A percentile compares a stretch with the other conserved stretches of the same genome.
Evolutionary conservation across 2,329 filamentous ascomycete genomes (phyloP).

Genomic region (Cyclaneusma minus): DNA sequence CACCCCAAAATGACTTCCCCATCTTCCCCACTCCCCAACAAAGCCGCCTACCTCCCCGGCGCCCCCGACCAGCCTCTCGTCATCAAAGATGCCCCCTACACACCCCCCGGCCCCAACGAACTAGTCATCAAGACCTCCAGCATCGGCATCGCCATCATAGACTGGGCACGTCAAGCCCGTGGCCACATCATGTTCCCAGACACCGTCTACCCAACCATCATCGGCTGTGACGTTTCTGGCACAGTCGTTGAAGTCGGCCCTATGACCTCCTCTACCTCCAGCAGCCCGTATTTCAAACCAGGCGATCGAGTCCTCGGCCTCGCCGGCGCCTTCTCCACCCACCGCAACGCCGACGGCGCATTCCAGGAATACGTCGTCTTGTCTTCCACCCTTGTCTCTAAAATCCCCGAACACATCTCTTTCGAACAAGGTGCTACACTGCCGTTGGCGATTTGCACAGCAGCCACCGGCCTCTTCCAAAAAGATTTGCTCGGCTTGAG

Average conservation of each 20-base stretch:
- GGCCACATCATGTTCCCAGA: slow-evolving; percentile 14
- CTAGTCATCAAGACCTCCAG: slow-evolving; percentile 23
- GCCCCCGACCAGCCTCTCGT: slow-evolving; percentile 17
- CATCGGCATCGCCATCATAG: slow-evolving; percentile 26
- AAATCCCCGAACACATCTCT: slow-evolving; percentile 15
- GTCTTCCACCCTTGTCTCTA: slow-evolving; percentile 10
- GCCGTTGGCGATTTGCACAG: slow-evolving; percentile 17
- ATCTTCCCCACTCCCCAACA: too few species aligned
- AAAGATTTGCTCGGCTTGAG: slow-evolving; percentile 10
- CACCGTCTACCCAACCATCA: slow-evolving; percentile 22
- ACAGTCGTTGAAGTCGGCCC: slow-evolving; percentile 34
- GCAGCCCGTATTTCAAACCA: slow-evolving; percentile 30
- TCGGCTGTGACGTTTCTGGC: slow-evolving; percentile 37
- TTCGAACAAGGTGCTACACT: slow-evolving; percentile 18
- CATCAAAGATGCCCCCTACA: slow-evolving; percentile 22
- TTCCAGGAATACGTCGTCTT: slow-evolving; percentile 19
- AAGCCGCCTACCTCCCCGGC: slow-evolving; percentile 13
- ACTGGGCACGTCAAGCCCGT: too few species aligned
- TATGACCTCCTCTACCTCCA: too few species aligned
- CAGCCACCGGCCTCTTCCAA: slow-evolving; percentile 17
- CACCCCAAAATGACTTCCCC: too few species aligned
- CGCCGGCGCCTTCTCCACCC: slow-evolving; percentile 10
- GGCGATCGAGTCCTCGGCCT: slow-evolving; percentile 33
- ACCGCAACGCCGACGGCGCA: slow-evolving; percentile 11
- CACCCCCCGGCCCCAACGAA: slow-evolving; percentile 18